Base-by-base conservation (phyloP, 768 basidiomycete species). In the Megacollybia marginata region DNA sequence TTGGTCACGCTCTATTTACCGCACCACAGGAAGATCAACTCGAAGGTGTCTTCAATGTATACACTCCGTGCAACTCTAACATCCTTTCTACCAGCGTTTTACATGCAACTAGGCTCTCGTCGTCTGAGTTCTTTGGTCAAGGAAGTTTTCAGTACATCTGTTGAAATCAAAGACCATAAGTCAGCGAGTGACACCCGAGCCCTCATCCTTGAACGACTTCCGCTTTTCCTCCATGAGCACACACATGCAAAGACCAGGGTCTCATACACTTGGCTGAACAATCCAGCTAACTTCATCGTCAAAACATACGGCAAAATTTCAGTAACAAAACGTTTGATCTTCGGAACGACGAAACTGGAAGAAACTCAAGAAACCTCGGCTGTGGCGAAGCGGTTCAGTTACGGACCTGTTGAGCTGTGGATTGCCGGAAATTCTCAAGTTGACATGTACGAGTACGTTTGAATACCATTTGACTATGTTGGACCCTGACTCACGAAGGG, bases 151-250 rank as follows among this genome's bases (percentile, higher is more conserved):
- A 76, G 79, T 47, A 73, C 80, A 0, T 69, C 75, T 4, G 63
- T 63, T 11, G 83, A 88, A 60, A 62, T 82, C 16, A 65, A 61
- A 36, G 64, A 71, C 36, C 70, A 75, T 0, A 75, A 71, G 53
- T 62, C 66, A 20, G 76, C 82, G 2, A 55, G 59, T 1, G 79
- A 84, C 9, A 75, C 74, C 9, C 79, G 80, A 2, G 57, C 71
- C 2, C 71, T 91, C 34, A 80, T 93, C 11, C 66, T 95, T 23
- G 88, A 97, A 65, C 72, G 94, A 32, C 69, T 96, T 16, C 90
- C 94, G 0, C 69, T 99, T 31, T 97, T 98, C 69, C 73, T 98
- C 5, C 86, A 95, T 47, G 95, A 97, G 58, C 88, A 93, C 49
- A 80, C 78, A 1, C 84, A 87, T 61, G 69, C 83, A 0, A 74